Conservation (phyloP, 2,329 filamentous ascomycete species). For the Trichoderma asperellum region DNA sequence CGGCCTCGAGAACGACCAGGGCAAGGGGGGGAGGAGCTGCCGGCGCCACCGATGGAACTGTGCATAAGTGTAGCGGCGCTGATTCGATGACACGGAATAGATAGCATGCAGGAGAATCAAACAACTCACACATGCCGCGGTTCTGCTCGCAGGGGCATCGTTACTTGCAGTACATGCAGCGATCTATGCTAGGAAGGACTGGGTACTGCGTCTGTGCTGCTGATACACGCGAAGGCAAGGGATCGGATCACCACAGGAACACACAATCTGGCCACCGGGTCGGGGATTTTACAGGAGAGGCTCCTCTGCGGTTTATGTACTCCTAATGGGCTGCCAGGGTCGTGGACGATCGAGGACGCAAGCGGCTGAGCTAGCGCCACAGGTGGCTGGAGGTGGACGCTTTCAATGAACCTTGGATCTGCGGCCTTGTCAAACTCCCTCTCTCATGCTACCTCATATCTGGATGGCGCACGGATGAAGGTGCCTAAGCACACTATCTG, state of each 20-base stretch:
- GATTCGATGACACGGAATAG: slow-evolving; percentile 38
- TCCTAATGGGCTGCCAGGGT: slow-evolving; percentile 17
- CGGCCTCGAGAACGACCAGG: slow-evolving; percentile 22
- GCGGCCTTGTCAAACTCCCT: slow-evolving; percentile 29
- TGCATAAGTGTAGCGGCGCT: slow-evolving; percentile 28
- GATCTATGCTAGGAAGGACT: slow-evolving; percentile 6
- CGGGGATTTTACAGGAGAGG: slow-evolving; percentile 23
- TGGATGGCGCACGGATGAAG: background rate
- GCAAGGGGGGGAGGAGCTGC: slow-evolving; percentile 26
- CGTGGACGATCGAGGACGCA: slow-evolving; percentile 31
- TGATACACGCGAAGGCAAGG: slow-evolving; percentile 17
- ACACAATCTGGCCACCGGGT: background rate
- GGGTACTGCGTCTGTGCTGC: slow-evolving; percentile 14
- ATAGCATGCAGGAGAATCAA: slow-evolving; percentile 31
- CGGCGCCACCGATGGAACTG: slow-evolving; percentile 30
- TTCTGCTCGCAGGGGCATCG: slow-evolving; percentile 36
- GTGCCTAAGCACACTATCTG: background rate
- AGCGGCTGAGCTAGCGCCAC: slow-evolving; percentile 21
- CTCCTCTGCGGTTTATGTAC: slow-evolving; percentile 22
- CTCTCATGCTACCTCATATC: slow-evolving; percentile 13
- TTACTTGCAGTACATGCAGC: slow-evolving; percentile 15
- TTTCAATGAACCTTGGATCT: background rate
- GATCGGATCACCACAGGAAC: slow-evolving; percentile 25
- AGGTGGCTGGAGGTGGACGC: slow-evolving; percentile 9
- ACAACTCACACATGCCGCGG: slow-evolving; percentile 44